Evolutionary conservation across 2,329 filamentous ascomycete species (phyloP), one percentile per base, ranked within the genome.

Genomic region (Stagonosporopsis chrysanthemi): DNA sequence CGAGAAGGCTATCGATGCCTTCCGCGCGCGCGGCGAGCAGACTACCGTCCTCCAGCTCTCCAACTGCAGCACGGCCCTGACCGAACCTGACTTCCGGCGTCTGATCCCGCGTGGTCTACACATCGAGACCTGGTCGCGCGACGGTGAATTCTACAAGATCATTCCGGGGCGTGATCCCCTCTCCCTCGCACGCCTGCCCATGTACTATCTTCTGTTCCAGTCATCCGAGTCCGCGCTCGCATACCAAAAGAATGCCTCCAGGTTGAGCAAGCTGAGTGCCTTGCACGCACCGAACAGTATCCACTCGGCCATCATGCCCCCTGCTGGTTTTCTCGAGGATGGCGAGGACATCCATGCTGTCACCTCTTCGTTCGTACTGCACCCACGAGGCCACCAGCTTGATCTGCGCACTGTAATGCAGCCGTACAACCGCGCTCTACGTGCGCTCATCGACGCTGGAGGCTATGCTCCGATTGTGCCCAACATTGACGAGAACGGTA

Each of bases 151-250:
- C 55, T 76, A 81, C 36, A 84, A 86, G 75, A 80, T 89, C 36
- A 82, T 90, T 23, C 89, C 89, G 60, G 84, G 82, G 42, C 87
- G 88, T 60, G 82, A 90, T 68, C 81, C 84, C 4, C 72, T 80
- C 53, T 90, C 88, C 9, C 81, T 91, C 46, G 84, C 86, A 55
- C 84, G 86, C 4, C 75, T 84, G 1, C 87, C 86, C 56, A 82
- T 82, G 66, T 93, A 92, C 77, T 88, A 85, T 75, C 78, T 94
- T 52, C 80, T 90, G 52, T 94, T 93, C 79, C 80, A 83, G 59
- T 83, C 80, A 22, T 69, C 78, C 17, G 77, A 80, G n/a, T 84
- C 86, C 12, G 89, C 90, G 0, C 72, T 78, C 7, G 80, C 84
- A 38, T 93, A 90, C 74, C 82, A 84, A 50, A 78, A 81, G 23